phyloP scores from a whole-genome alignment of 1,139 yeast species.

The Kodamaea anthophila region DNA sequence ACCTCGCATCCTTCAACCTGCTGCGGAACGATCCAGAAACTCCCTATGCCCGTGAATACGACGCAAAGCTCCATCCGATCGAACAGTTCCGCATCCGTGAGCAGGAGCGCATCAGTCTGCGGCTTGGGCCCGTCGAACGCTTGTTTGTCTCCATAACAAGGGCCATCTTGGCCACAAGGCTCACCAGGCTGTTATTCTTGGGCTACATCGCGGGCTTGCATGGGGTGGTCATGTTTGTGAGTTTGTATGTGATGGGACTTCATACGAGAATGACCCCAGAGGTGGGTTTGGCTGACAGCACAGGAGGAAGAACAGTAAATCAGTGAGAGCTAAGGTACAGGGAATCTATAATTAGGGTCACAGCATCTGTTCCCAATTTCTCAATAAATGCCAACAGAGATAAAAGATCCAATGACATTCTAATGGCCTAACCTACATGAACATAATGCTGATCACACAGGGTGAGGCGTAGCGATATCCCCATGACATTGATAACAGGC shows the following conservation, averaged over 20 bases:
- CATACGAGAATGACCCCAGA: constrained; percentile 46
- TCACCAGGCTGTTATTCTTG: constrained; percentile 68
- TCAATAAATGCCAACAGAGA: no score
- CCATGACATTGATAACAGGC: no score
- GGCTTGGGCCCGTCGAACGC: constrained; percentile 72
- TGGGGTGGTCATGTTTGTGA: constrained; percentile 60
- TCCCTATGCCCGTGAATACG: constrained; percentile 60
- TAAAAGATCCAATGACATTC: no score
- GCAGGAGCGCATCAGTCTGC: constrained; percentile 66
- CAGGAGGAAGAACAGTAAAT: no score
- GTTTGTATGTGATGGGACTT: constrained; percentile 50
- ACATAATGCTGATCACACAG: no score
- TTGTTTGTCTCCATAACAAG: constrained; percentile 71
- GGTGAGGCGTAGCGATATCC: no score
- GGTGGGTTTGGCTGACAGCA: constrained; percentile 41
- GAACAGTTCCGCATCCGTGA: constrained; percentile 78
- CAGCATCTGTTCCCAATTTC: no score
- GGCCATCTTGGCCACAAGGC: constrained; percentile 65
- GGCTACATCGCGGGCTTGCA: constrained; percentile 74
- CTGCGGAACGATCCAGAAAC: constrained; percentile 44
- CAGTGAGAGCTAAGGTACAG: no score
- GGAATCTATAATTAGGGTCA: no score
- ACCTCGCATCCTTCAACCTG: constrained; percentile 48
- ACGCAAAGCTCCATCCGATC: constrained; percentile 74
- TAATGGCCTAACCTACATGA: no score